Base-by-base conservation (phyloP, 352 stramenopile genomes). In the Phytophthora ramorum region DNA sequence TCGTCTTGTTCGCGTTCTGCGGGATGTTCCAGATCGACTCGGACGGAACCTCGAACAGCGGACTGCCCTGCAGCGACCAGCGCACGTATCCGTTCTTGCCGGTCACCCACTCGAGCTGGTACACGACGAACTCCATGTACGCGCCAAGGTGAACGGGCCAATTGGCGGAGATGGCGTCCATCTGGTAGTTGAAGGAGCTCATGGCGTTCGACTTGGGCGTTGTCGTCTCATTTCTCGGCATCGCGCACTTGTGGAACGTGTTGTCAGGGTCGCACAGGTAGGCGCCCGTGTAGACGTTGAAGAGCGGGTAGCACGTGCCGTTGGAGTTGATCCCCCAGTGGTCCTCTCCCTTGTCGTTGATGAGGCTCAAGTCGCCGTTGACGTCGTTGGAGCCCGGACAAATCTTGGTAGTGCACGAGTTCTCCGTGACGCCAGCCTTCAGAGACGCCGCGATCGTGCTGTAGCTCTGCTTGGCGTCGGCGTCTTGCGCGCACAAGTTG, bases 41-140 rank as follows among this genome's bases (percentile, higher is more conserved):
- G 2, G 83, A 78, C 3, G 77, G 61, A 14, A 98, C 85, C 16
- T 91, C 87, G 67, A 92, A 97, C 10, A 97, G 30, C 35, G 93
- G 85, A 40, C 83, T 67, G 16, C 79, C 88, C 63, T 97, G 86
- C 4, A 96, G 71, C 64, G 76, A 73, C 75, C 71, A 80, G 0
- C 72, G 75, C 0, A 83, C 66, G 40, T 83, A 83, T 1, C 68
- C 75, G 6, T 66, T 64, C 28, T 72, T 60, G 0, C 75, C 75
- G 0, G 56, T 81, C 3, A 83, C 63, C 68, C 68, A 76, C 26
- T 76, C 68, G 2, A 76, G 30, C 38, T 69, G 57, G 10, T 76
- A 76, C 37, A 51, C 62, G 0, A 79, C 41, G 43, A 76, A 93
- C 44, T 72, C 90, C 62, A 66, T 79, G 78, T 91, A 92, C 55